phyloP scores from a whole-genome alignment of 2,329 filamentous ascomycete genomes.

The Pseudocercospora musae region DNA sequence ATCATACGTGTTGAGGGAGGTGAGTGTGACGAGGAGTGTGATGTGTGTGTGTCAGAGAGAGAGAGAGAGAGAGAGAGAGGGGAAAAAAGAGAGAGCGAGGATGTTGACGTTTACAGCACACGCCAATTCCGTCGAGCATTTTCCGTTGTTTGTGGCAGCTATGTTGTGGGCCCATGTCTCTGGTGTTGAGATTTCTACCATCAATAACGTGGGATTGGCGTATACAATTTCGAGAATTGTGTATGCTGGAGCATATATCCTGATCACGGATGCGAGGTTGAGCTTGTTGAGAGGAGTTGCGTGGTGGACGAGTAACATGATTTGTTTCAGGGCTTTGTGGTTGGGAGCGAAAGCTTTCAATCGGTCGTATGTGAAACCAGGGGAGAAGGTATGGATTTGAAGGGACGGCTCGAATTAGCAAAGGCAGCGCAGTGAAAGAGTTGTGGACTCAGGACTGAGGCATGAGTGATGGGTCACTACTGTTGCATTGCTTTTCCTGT shows the following conservation, averaged over 20 bases:
- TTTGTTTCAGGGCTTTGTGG: constrained; percentile 41
- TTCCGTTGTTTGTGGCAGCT: constrained; percentile 38
- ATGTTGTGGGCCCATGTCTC: constrained; percentile 42
- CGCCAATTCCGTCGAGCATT: constrained; percentile 48
- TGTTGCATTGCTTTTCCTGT: not conserved
- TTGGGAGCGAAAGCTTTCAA: constrained; percentile 34
- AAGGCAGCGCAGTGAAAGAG: not conserved
- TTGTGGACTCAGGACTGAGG: not conserved
- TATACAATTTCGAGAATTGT: constrained; percentile 44
- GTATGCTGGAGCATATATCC: constrained; percentile 43
- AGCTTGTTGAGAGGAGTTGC: constrained; percentile 38
- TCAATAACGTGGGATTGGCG: constrained; percentile 41
- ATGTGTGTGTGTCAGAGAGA: no score
- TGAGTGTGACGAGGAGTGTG: not conserved
- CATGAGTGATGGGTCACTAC: not conserved
- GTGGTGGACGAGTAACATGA: constrained; percentile 47
- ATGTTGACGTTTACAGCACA: constrained; percentile 33
- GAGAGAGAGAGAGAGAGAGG: no score
- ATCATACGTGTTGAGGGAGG: constrained; percentile 43
- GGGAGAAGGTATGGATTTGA: constrained; percentile 1
- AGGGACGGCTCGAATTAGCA: not conserved
- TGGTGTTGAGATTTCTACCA: constrained; percentile 34
- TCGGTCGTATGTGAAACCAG: not conserved
- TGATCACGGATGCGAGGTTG: constrained; percentile 37
- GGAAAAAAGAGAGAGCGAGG: no score